Evolutionary conservation across 2,329 filamentous ascomycete species (phyloP), one percentile per base, ranked within the genome.

Genomic region (Cordyceps militaris): DNA sequence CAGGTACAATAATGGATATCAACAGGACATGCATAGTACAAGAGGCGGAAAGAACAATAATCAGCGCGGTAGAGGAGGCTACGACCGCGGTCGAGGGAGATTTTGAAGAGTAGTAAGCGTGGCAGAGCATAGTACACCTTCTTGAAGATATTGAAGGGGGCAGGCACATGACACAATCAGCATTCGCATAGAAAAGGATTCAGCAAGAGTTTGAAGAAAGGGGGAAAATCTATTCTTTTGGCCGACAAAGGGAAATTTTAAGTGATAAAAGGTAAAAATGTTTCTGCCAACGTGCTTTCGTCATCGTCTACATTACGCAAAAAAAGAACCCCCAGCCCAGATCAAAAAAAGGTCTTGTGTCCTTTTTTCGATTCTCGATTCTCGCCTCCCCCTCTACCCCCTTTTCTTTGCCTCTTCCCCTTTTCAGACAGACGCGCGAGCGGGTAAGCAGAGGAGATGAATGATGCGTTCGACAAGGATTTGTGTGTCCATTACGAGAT

Each of bases 81-180:
- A 71, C 44, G 67, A 69, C 52, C 66, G 69, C 48, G 70, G 71
- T 16, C 60, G 68, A 56, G 64, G 68, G 13, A 59, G 63, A 11
- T 67, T n/a, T n/a, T n/a, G n/a, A n/a, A n/a, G n/a, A n/a, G n/a
- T n/a, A n/a, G n/a, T n/a, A n/a, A n/a, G n/a, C n/a, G n/a, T n/a
- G n/a, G n/a, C n/a, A n/a, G n/a, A n/a, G n/a, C n/a, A n/a, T n/a
- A n/a, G n/a, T n/a, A n/a, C n/a, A n/a, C n/a, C n/a, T n/a, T n/a
- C n/a, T n/a, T n/a, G n/a, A n/a, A n/a, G n/a, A n/a, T n/a, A n/a
- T n/a, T n/a, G n/a, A n/a, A n/a, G n/a, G n/a, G n/a, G n/a, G n/a
- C n/a, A n/a, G n/a, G n/a, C n/a, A n/a, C n/a, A n/a, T n/a, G n/a
- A n/a, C n/a, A n/a, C n/a, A n/a, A n/a, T n/a, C n/a, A n/a, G n/a